These are phyloP conservation scores for Thyridium curvatum DNA, from an alignment of 2,329 filamentous ascomycete species.

Conservation along the genomic window DNA sequence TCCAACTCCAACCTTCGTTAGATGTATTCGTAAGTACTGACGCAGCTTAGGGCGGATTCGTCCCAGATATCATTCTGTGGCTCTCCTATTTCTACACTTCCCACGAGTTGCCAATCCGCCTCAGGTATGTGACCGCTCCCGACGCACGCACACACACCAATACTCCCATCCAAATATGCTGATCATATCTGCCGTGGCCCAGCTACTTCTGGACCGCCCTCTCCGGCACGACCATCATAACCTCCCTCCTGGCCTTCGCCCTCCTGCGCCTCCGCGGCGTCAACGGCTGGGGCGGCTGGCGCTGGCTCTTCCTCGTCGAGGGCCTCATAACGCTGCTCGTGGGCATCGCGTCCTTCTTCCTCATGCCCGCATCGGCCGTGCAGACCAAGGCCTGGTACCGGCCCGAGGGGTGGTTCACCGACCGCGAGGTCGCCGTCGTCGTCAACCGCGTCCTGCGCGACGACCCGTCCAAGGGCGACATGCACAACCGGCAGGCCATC, in stretches of 20 bases:
- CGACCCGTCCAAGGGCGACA: constrained; percentile 50
- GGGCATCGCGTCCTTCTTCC: constrained; percentile 38
- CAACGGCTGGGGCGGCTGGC: constrained; percentile 29
- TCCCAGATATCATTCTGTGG: constrained; percentile 17
- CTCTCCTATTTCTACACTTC: constrained; percentile 20
- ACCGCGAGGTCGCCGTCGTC: constrained; percentile 49
- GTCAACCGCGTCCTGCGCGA: constrained; percentile 52
- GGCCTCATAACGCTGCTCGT: constrained; percentile 44
- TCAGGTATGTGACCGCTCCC: constrained; percentile 24
- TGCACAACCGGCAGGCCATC: constrained; percentile 52
- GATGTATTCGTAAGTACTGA: neutral
- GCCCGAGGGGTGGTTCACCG: constrained; percentile 45
- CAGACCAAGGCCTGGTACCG: constrained; percentile 37
- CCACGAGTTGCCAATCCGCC: constrained; percentile 28
- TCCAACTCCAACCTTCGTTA: no score
- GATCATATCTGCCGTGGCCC: no score
- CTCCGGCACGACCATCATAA: constrained; percentile 22
- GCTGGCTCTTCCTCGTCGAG: constrained; percentile 51
- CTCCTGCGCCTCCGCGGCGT: constrained; percentile 29
- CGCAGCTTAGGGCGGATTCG: constrained; percentile 14
- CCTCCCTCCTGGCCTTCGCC: constrained; percentile 27
- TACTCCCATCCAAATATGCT: no score
- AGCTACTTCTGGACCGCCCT: constrained; percentile 29
- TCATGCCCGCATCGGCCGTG: constrained; percentile 36
- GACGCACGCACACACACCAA: no score